Percentiles rank a stretch among this genome's conserved stretches.
phyloP scores from a whole-genome alignment of 106 monocot species.

The Dendrobium catenatum region DNA sequence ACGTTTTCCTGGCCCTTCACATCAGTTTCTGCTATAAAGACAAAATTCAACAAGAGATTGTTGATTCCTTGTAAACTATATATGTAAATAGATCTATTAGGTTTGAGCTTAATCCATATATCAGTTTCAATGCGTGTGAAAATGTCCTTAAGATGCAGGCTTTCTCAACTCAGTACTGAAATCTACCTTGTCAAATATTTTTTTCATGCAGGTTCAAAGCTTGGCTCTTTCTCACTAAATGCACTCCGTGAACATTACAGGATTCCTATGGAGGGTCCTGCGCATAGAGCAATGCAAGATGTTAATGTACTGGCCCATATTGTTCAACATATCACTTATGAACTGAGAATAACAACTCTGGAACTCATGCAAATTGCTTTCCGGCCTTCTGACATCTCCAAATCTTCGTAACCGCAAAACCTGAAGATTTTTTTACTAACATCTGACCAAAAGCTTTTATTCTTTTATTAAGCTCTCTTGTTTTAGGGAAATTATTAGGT shows the following conservation, averaged over 20 bases:
- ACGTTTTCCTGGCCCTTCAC: not conserved
- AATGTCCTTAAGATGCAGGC: not conserved
- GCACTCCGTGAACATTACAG: constrained; percentile 47
- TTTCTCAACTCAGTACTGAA: not conserved
- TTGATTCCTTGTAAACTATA: not conserved
- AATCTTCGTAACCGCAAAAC: not conserved
- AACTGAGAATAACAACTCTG: constrained; percentile 47
- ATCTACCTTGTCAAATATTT: not conserved
- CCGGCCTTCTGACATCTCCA: constrained; percentile 51
- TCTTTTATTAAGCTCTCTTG: not conserved
- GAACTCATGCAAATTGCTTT: constrained; percentile 58
- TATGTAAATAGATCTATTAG: not conserved
- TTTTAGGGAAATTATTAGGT: not conserved
- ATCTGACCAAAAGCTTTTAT: not conserved
- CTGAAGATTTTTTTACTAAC: not conserved
- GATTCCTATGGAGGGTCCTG: constrained; percentile 42
- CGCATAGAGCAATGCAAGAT: constrained; percentile 90
- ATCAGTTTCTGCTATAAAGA: not conserved
- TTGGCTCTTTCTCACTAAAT: constrained; percentile 23
- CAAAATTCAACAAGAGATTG: not conserved
- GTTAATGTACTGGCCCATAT: constrained; percentile 49
- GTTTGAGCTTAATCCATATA: not conserved
- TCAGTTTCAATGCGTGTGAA: not conserved
- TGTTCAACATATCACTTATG: constrained; percentile 58
- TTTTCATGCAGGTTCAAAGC: constrained; percentile 55